A percentile compares a stretch with the other conserved stretches of the same genome.
phyloP scores from a whole-genome alignment of 2,329 filamentous ascomycete species.

The Talaromyces sp. region DNA sequence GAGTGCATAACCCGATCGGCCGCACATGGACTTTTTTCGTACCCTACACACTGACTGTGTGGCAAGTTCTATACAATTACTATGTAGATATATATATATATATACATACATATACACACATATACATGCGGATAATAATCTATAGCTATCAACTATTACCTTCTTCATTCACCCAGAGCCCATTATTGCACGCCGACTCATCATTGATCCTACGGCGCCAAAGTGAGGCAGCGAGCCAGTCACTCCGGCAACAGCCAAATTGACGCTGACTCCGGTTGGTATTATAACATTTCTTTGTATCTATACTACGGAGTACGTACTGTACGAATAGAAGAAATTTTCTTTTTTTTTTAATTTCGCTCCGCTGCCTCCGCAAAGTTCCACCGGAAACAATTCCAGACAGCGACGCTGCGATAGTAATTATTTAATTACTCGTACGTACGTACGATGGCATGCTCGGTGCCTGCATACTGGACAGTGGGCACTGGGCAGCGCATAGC shows the following conservation, averaged over 20 bases:
- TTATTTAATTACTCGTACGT: neutral
- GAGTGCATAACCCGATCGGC: neutral
- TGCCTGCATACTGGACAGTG: neutral
- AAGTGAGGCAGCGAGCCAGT: neutral
- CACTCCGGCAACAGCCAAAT: neutral
- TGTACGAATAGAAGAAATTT: neutral
- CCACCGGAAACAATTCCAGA: neutral
- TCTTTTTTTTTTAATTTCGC: neutral
- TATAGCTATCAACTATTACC: neutral
- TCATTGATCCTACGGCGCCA: neutral
- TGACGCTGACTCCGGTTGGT: neutral
- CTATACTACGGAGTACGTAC: neutral
- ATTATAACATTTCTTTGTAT: neutral
- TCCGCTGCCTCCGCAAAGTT: neutral
- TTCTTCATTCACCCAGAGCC: neutral
- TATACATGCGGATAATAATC: neutral
- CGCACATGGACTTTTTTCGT: neutral
- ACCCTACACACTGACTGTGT: too few species aligned
- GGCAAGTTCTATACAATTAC: too few species aligned
- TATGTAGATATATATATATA: neutral
- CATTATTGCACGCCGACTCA: neutral
- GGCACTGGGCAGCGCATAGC: neutral
- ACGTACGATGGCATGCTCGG: neutral
- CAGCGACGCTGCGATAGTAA: neutral
- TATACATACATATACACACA: neutral